Conservation (phyloP, 1,284 basidiomycete genomes). For the Puccinia hordei region DNA sequence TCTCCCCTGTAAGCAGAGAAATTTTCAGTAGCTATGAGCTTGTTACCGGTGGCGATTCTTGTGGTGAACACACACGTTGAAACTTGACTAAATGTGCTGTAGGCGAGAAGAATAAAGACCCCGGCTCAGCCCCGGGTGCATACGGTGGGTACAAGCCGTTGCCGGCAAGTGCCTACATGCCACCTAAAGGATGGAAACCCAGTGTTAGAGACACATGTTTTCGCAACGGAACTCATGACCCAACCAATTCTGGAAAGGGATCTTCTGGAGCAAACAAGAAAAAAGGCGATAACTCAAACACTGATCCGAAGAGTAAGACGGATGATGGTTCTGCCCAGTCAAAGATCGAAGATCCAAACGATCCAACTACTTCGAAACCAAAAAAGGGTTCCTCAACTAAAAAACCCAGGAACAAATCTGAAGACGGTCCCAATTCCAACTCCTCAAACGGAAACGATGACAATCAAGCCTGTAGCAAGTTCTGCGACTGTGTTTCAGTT, state of each 20-base stretch:
- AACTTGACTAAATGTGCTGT: background rate
- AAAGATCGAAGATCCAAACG: too few species aligned
- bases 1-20: constrained; percentile 4
- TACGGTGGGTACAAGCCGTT: constrained; percentile 15
- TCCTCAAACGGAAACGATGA: too few species aligned
- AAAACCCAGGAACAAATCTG: too few species aligned
- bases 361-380: too few species aligned
- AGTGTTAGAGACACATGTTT: background rate
- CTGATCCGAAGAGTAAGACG: too few species aligned
- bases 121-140: background rate
- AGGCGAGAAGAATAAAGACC: constrained; percentile 14
- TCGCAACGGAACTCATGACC: background rate
- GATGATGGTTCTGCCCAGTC: too few species aligned
- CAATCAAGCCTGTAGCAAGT: too few species aligned
- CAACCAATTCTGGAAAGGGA: background rate
- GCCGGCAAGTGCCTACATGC: background rate
- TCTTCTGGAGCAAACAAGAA: background rate
- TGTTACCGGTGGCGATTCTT: background rate
- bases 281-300: background rate
- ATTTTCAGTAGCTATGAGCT: background rate
- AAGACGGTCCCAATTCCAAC: too few species aligned
- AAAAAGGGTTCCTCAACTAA: too few species aligned
- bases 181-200: constrained; percentile 1
- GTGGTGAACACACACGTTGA: background rate
- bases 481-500: too few species aligned